Base-by-base conservation (phyloP, 441 rosid species). In the Populus hybrid region DNA sequence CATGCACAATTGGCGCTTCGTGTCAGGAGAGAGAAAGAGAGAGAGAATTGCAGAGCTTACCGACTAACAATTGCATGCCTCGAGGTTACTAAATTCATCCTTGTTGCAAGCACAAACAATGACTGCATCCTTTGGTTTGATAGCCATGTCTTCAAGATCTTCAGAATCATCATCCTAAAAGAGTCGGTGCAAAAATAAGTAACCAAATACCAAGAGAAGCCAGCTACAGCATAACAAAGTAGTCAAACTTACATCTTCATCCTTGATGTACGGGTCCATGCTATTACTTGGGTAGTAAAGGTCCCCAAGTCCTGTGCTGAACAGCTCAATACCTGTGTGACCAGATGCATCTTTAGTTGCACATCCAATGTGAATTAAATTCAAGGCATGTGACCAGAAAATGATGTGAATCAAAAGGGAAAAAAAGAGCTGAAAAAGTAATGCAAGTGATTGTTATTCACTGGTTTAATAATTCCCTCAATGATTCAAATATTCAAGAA, bases 61-160 rank as follows among this genome's bases (percentile, higher is more conserved):
- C 16, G 68, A 38, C 21, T 31, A 56, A 40, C 33, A 38, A 67
- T 35, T 69, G 81, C 89, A 70, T 81, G 80, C 98, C 97, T 95
- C 99, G 4, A 92, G 95, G 84, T 89, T 92, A 77, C 90, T 89
- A 77, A 90, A 85, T 77, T 92, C 98, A 45, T 94, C 97, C 77
- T 95, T 97, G 83, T 87, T 91, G 31, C 90, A 90, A 18, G 97
- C 98, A 77, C 99, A 95, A 38, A 95, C 88, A 71, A 95, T 87
- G 42, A 93, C 93, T 38, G 93, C 84, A 85, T 95, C 99, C 20
- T 76, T 80, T 66, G 98, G 89, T 77, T 83, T 87, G 79, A 94
- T 90, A 65, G 84, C 80, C 82, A 87, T 83, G 78, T 92, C 94
- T 84, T 95, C 97, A 50, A 88, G 79, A 79, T 94, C 98, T 80